These are phyloP conservation scores for Claviceps maximensis DNA, from an alignment of 2,329 filamentous ascomycete genomes.

Conservation along the genomic window DNA sequence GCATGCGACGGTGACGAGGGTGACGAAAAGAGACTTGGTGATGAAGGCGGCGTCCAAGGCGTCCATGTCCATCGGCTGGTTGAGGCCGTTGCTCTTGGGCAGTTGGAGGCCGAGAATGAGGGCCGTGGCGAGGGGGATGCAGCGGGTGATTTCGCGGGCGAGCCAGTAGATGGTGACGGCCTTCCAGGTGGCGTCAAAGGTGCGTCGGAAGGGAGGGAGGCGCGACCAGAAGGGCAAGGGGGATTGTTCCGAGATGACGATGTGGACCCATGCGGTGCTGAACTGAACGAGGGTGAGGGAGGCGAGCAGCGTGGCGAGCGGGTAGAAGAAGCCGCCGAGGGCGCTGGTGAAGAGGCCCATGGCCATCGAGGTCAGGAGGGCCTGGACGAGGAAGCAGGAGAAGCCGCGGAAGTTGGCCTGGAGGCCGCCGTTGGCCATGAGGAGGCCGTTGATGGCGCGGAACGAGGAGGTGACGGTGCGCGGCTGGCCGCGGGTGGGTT, in stretches of 20 bases:
- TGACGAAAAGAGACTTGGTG: constrained; percentile 32
- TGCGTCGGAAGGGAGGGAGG: constrained; percentile 49
- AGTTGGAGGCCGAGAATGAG: constrained; percentile 31
- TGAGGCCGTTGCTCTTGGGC: constrained; percentile 22
- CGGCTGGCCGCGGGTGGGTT: constrained; percentile 21
- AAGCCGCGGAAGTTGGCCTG: constrained; percentile 58
- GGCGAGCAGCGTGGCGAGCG: constrained; percentile 35
- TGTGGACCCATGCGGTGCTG: constrained; percentile 71
- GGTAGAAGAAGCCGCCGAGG: constrained; percentile 30
- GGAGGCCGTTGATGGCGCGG: constrained; percentile 36
- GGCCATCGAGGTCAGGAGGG: constrained; percentile 21
- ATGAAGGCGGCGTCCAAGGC: constrained; percentile 16
- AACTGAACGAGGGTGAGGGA: constrained; percentile 53
- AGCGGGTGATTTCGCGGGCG: constrained; percentile 35
- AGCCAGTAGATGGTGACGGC: constrained; percentile 53
- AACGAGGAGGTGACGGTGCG: constrained; percentile 36
- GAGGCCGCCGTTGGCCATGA: constrained; percentile 51
- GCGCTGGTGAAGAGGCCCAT: constrained; percentile 30
- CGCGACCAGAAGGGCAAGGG: constrained; percentile 53
- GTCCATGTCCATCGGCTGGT: constrained; percentile 18
- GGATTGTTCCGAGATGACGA: constrained; percentile 62
- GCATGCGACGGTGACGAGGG: constrained; percentile 33
- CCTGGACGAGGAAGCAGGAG: constrained; percentile 30
- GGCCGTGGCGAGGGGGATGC: constrained; percentile 31
- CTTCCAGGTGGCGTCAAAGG: constrained; percentile 54